phyloP scores from a whole-genome alignment of 306 rosid species.

The Dryas drummondii region DNA sequence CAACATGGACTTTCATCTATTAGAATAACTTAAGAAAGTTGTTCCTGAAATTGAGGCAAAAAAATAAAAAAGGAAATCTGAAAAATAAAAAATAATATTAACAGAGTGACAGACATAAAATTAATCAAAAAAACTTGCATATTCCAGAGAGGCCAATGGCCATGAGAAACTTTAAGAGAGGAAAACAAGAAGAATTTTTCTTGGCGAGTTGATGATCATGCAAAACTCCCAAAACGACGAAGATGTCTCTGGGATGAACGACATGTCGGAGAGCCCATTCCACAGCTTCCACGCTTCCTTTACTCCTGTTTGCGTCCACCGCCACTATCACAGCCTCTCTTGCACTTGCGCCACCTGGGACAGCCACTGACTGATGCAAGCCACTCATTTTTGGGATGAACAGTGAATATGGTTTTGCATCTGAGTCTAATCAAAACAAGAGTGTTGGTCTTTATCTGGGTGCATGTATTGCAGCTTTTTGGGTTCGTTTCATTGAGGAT shows the following conservation, averaged over 20 bases:
- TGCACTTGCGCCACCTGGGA: background rate
- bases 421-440: too few species aligned
- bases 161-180: slow-evolving; percentile 1
- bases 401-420: too few species aligned
- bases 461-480: background rate
- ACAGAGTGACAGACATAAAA: too few species aligned
- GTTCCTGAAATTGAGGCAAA: too few species aligned
- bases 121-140: background rate
- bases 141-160: slow-evolving; percentile 4
- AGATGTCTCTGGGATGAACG: slow-evolving; percentile 20
- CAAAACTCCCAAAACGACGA: slow-evolving; percentile 30
- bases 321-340: slow-evolving; percentile 26
- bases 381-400: too few species aligned
- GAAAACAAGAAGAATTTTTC: slow-evolving; percentile 32
- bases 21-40: too few species aligned
- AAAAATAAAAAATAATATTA: too few species aligned
- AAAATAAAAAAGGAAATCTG: too few species aligned
- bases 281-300: slow-evolving; percentile 12
- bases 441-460: background rate
- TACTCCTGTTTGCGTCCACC: slow-evolving; percentile 15
- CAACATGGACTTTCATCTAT: too few species aligned
- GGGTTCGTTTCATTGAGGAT: background rate
- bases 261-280: slow-evolving; percentile 28
- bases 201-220: background rate
- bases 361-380: too few species aligned